Base-by-base conservation (phyloP, 805 yeast genomes). In the Lachancea thermotolerans region DNA sequence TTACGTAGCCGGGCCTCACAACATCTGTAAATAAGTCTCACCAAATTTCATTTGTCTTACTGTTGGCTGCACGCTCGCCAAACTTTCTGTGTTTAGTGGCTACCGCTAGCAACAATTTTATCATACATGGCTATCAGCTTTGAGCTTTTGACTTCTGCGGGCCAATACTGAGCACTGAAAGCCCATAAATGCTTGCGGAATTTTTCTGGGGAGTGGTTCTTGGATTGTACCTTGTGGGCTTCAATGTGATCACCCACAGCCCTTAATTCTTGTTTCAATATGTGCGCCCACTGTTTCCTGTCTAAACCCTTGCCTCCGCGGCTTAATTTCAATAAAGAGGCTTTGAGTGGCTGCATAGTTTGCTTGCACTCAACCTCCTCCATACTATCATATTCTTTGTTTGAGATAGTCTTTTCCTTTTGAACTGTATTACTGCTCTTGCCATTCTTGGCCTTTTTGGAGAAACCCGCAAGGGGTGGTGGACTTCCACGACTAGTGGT, bases 111-210 rank as follows among this genome's bases (percentile, higher is more conserved):
- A 9, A 49, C 52, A 28, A 81, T 66, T 64, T 82, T 78, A 49
- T 68, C 72, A 64, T 86, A 89, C 96, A 89, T 88, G 28, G 77
- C 81, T 57, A 74, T 73, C 50, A 88, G 77, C 66, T 83, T 83
- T 33, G 71, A 65, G 49, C 91, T 82, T 35, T 84, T 78, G n/a
- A 82, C 96, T 49, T 77, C 75, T 3, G 80, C 85, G 2, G 96
- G 96, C 96, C 96, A 88, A 67, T 80, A 88, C 44, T 77, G 74
- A 16, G 89, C 74, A 4, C 93, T 87, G 61, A 82, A 87, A 28
- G 85, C 77, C 96, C 96, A 88, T 48, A 88, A 65, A 56, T 87
- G 93, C 59, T 76, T 81, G 46, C 71, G 69, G 47, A 68, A 54
- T 56, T 71, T 74, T 6, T 65, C 70, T 27, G 68, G 58, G 17